phyloP scores from a whole-genome alignment of 2,329 filamentous ascomycete species.

The Sporothrix phasma region DNA sequence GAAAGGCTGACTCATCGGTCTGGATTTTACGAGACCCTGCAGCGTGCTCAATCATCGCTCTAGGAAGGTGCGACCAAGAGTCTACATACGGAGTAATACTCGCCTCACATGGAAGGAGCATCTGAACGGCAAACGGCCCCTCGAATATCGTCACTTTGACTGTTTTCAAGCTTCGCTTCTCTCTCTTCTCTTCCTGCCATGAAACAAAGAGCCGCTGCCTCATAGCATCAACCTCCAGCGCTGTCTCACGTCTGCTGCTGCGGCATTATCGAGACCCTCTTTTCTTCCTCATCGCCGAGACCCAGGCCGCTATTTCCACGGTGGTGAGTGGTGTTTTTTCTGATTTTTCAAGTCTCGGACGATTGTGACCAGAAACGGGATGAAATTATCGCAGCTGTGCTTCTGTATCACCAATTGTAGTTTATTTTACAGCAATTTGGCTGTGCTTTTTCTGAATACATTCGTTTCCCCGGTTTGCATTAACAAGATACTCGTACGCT shows the following conservation, averaged over 20 bases:
- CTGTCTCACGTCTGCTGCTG: slow-evolving; percentile 9
- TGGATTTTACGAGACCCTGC: not conserved
- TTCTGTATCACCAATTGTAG: not conserved
- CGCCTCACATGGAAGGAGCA: not conserved
- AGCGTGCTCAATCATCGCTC: not conserved
- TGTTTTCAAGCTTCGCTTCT: not conserved
- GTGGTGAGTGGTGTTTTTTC: slow-evolving; percentile 9
- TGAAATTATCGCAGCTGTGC: not conserved
- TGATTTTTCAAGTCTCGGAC: slow-evolving; percentile 20
- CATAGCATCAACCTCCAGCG: not conserved
- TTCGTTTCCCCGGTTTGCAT: not conserved
- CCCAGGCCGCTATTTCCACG: not conserved
- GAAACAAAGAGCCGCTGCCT: not conserved
- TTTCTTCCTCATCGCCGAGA: not conserved
- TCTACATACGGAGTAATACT: not conserved
- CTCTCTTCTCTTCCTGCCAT: not conserved
- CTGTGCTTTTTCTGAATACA: not conserved
- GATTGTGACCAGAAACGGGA: not conserved
- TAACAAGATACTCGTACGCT: too few relatives aligned
- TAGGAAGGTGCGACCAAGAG: not conserved
- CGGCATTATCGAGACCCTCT: slow-evolving; percentile 14
- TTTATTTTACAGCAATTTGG: not conserved
- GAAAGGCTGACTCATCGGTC: not conserved
- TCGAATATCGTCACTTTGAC: not conserved
- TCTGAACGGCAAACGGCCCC: not conserved